Evolutionary conservation across 2,329 filamentous ascomycete species (phyloP).

Genomic region (Sporothrix variecibatus): DNA sequence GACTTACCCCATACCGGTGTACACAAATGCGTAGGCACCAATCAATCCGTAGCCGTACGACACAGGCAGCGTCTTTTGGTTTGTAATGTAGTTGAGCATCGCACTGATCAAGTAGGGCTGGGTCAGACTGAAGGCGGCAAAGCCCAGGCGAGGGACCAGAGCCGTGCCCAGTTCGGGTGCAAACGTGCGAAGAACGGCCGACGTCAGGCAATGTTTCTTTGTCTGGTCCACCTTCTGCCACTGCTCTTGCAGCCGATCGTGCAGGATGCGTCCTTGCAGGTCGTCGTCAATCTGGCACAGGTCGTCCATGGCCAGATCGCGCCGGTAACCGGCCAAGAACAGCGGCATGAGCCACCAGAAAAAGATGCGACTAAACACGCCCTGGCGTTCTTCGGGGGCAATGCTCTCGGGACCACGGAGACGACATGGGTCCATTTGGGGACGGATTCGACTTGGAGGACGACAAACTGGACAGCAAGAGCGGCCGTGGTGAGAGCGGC

Average conservation of each 20-base stretch:
- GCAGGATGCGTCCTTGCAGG: conserved; percentile 18
- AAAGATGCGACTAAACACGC: background rate
- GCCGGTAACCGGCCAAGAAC: background rate
- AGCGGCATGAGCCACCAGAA: conserved; percentile 7
- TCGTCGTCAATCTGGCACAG: conserved; percentile 21
- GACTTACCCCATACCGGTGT: conserved; percentile 26
- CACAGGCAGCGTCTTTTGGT: background rate
- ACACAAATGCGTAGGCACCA: conserved; percentile 25
- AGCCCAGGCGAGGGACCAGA: conserved; percentile 23
- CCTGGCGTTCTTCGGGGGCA: background rate
- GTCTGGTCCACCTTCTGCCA: conserved; percentile 22
- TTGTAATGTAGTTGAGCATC: conserved; percentile 23
- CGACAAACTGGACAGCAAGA: background rate
- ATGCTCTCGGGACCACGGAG: background rate
- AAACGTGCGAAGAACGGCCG: conserved; percentile 15
- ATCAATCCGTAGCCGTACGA: conserved; percentile 28
- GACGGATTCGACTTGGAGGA: background rate
- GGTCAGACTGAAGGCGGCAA: conserved; percentile 25
- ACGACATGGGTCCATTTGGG: background rate
- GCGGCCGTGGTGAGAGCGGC: background rate
- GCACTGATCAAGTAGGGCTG: conserved; percentile 27
- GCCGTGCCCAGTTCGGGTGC: conserved; percentile 19
- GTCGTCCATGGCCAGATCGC: conserved; percentile 33
- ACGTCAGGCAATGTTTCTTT: conserved; percentile 23
- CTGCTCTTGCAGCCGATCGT: conserved; percentile 14